Evolutionary conservation across 306 rosid species (phyloP), one percentile per base, ranked within the genome.

Genomic region (Abrus precatorius): DNA sequence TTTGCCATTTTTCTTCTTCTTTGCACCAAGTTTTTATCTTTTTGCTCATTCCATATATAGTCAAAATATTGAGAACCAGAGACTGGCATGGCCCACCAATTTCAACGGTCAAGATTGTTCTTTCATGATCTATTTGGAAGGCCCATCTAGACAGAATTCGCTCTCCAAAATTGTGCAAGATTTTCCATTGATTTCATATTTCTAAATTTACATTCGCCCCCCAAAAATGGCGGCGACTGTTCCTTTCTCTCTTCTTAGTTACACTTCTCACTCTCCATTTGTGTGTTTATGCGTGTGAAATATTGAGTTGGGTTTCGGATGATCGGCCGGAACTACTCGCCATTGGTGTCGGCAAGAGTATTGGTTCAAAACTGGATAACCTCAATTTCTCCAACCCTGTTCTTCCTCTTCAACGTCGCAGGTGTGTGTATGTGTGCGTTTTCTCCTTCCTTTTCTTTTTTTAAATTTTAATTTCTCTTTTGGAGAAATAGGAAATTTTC

Each of bases 1-100:
- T 77, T 89, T 40, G 94, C 94, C 98, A 95, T 94, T 84, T 68
- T 79, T 50, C 53, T 69, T 5, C 61, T 73, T 14, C 56, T n/a
- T n/a, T 29, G 27, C 14, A 3, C 52, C 9, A 12, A 33, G 3
- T 3, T 33, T 44, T 12, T 27, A n/a, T n/a, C 0, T 7, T 0
- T 30, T 32, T 54, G 9, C 3, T 6, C 28, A 13, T 50, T 54
- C 32, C 9, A 20, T 82, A 45, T 74, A 62, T 65, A 54, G 70
- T n/a, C 40, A 63, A 66, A 56, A 30, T 4, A 9, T 32, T 66
- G 29, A 45, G 45, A 78, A 47, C 69, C 78, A 13, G 54, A 74
- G 3, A 54, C 76, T 65, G 20, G 78, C 79, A 66, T 78, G 77
- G 79, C 79, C 79, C 81, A 76, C 86, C 43, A 44, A 56, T 49